phyloP scores from a whole-genome alignment of 768 basidiomycete species.

The Gloeostereum incarnatum region DNA sequence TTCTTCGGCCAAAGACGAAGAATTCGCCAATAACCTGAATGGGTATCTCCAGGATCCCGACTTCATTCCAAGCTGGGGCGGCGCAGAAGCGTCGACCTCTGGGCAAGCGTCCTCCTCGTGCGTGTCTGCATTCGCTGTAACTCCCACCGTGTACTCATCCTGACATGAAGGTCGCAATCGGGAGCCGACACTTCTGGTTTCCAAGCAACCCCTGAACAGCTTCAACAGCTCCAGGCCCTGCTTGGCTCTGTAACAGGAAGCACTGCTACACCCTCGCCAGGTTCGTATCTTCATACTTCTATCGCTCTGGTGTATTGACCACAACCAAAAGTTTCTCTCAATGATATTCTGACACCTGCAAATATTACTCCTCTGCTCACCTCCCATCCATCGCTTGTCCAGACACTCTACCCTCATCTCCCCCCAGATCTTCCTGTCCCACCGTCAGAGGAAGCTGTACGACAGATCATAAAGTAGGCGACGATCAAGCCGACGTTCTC shows the following conservation, averaged over 20 bases:
- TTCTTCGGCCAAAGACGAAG: conserved; percentile 55
- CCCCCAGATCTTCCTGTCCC: conserved; percentile 68
- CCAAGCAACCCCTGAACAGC: conserved; percentile 52
- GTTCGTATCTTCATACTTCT: conserved; percentile 15
- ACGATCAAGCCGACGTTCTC: conserved; percentile 3
- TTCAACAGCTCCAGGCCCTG: conserved; percentile 51
- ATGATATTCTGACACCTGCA: conserved; percentile 67
- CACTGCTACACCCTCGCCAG: conserved; percentile 18
- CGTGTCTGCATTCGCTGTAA: conserved; percentile 13
- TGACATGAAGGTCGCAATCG: conserved; percentile 3
- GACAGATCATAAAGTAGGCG: conserved; percentile 60
- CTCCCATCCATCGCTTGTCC: conserved; percentile 58
- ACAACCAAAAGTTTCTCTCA: conserved; percentile 49
- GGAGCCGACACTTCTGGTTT: conserved; percentile 18
- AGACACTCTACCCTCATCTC: conserved; percentile 70
- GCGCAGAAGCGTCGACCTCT: conserved; percentile 11
- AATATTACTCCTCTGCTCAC: conserved; percentile 67
- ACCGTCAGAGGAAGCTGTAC: conserved; percentile 59
- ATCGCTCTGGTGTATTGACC: neutral
- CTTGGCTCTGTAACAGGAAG: conserved; percentile 34
- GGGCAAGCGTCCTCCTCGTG: conserved; percentile 24
- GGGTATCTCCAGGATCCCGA: conserved; percentile 59
- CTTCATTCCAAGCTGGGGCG: conserved; percentile 48
- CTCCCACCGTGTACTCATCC: conserved; percentile 1
- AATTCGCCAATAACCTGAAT: conserved; percentile 68